These are phyloP conservation scores for Coemansia linderi DNA, from an alignment of 371 early-diverging fungal genomes.

Conservation along the genomic window DNA sequence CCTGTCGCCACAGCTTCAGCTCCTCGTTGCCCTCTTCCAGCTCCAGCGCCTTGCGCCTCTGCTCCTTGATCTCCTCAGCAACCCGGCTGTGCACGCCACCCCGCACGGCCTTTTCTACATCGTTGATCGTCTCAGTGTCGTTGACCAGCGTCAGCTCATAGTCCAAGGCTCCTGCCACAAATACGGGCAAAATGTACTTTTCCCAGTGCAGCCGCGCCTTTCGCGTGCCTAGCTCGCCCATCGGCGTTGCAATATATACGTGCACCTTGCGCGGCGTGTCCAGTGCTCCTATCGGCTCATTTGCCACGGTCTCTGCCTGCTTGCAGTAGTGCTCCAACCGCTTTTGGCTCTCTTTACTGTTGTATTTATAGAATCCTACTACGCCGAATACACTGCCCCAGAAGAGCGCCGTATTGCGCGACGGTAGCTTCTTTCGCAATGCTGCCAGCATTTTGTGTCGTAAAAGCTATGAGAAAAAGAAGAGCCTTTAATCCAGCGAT, in stretches of 20 bases:
- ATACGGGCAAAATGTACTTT: conserved; percentile 53
- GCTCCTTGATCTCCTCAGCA: conserved; percentile 48
- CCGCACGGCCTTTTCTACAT: conserved; percentile 35
- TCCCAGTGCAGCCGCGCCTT: conserved; percentile 54
- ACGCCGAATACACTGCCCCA: conserved; percentile 41
- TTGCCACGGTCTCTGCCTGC: conserved; percentile 35
- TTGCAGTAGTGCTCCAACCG: conserved; percentile 41
- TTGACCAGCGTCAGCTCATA: conserved; percentile 53
- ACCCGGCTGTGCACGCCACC: conserved; percentile 41
- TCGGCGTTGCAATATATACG: conserved; percentile 50
- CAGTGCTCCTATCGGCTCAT: conserved; percentile 38
- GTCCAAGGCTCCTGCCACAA: conserved; percentile 54
- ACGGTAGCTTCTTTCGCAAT: conserved; percentile 44
- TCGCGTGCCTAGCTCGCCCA: conserved; percentile 54
- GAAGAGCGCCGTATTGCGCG: conserved; percentile 54
- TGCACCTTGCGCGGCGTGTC: conserved; percentile 50
- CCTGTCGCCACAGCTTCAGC: conserved; percentile 43
- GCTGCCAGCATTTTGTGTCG: conserved; percentile 19
- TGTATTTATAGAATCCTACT: conserved; percentile 50
- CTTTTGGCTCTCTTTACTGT: conserved; percentile 44
- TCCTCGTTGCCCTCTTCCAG: conserved; percentile 33
- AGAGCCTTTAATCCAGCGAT: background rate
- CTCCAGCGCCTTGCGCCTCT: conserved; percentile 39
- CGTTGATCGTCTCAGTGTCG: conserved; percentile 32
- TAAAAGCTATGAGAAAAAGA: too few species aligned